Percentiles rank a stretch among this genome's conserved stretches.
Conservation (phyloP, 495 filamentous ascomycete species). For the Lasiosphaeria miniovina region DNA sequence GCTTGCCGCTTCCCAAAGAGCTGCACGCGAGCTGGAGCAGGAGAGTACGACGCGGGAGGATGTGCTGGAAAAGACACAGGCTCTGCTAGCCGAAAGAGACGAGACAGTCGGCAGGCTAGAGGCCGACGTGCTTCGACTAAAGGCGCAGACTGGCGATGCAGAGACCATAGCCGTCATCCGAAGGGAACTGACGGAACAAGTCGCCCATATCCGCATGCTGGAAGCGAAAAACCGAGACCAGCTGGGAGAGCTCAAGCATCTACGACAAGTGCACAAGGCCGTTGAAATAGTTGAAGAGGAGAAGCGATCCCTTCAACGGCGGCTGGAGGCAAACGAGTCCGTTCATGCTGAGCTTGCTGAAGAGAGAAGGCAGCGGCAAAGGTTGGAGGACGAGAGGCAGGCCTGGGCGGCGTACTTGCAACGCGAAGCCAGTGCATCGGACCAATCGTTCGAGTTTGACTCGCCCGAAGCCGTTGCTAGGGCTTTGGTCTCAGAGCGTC, state of each 20-base stretch:
- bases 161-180: constrained; percentile 80
- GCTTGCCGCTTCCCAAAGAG: constrained; percentile 62
- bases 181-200: constrained; percentile 81
- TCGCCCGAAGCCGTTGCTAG: constrained; percentile 85
- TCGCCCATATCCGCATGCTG: constrained; percentile 79
- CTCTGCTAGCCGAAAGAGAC: constrained; percentile 65
- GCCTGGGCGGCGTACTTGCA: constrained; percentile 88
- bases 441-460: constrained; percentile 67
- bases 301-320: constrained; percentile 77
- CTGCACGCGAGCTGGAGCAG: constrained; percentile 66
- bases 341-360: constrained; percentile 74
- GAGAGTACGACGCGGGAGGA: constrained; percentile 65
- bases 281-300: constrained; percentile 96
- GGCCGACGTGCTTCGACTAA: constrained; percentile 75
- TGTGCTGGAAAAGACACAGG: constrained; percentile 62
- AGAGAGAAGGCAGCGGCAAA: constrained; percentile 73
- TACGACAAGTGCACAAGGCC: constrained; percentile 74
- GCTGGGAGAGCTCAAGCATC: constrained; percentile 70
- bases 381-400: constrained; percentile 80
- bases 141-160: constrained; percentile 78
- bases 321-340: constrained; percentile 69
- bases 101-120: constrained; percentile 68
- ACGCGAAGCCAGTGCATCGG: constrained; percentile 50
- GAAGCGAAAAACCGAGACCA: constrained; percentile 81
- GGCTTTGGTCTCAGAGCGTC: constrained; percentile 74